These are phyloP conservation scores for Podila verticillata DNA, from an alignment of 192 early-diverging fungal species.

Conservation along the genomic window DNA sequence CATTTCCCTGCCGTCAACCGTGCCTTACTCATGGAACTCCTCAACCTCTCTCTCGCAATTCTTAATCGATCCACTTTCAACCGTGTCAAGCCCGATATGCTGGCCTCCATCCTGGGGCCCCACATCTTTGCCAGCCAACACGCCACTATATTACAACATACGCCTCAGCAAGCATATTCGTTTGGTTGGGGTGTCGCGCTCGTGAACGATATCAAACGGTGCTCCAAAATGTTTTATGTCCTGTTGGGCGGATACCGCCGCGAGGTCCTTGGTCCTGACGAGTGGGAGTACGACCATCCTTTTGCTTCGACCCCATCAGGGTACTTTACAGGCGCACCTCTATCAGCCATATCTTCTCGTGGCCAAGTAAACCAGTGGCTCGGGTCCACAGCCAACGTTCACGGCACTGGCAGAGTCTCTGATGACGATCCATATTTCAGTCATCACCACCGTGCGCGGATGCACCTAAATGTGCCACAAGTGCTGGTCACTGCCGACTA, in stretches of 20 bases:
- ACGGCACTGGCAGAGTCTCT: conserved; percentile 6
- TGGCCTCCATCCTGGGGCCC: conserved; percentile 45
- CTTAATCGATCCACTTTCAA: conserved; percentile 47
- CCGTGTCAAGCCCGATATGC: conserved; percentile 44
- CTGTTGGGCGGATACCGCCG: conserved; percentile 40
- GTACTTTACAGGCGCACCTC: background rate
- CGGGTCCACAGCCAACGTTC: conserved; percentile 31
- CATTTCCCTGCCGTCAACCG: conserved; percentile 39
- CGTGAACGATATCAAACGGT: conserved; percentile 45
- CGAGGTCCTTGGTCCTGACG: conserved; percentile 28
- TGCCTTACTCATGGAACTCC: conserved; percentile 40
- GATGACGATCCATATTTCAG: conserved; percentile 15
- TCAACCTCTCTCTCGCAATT: conserved; percentile 43
- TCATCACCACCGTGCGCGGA: background rate
- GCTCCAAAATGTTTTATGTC: conserved; percentile 50
- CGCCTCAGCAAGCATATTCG: conserved; percentile 39
- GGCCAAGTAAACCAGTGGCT: conserved; percentile 33
- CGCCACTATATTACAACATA: conserved; percentile 44
- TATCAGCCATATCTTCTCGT: conserved; percentile 5
- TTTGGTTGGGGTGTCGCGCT: conserved; percentile 46
- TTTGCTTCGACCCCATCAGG: background rate
- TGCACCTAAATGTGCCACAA: conserved; percentile 34
- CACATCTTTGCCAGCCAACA: conserved; percentile 46
- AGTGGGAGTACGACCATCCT: conserved; percentile 33
- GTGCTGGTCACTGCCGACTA: conserved; percentile 12